Evolutionary conservation across 2,329 filamentous ascomycete genomes (phyloP).

Genomic region (Fusarium palustre): DNA sequence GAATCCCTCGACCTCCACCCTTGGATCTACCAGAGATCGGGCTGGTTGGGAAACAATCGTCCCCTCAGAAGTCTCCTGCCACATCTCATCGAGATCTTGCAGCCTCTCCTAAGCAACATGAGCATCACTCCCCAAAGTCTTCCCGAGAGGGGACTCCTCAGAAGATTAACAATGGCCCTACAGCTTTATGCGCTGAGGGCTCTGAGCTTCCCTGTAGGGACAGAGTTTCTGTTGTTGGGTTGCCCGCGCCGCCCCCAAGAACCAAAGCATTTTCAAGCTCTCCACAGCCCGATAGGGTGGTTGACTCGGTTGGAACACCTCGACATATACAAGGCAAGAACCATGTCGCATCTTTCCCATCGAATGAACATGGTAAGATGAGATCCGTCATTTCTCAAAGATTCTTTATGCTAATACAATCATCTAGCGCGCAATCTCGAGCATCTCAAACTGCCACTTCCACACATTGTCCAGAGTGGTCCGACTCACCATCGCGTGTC

Average conservation of each 20-base stretch:
- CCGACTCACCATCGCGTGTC: conserved; percentile 13
- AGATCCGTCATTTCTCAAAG: not conserved
- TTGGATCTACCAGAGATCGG: conserved; percentile 38
- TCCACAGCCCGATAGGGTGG: not conserved
- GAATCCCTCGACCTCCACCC: conserved; percentile 2
- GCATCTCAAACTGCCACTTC: conserved; percentile 23
- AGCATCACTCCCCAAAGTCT: not conserved
- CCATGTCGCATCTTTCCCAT: not conserved
- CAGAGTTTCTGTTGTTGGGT: not conserved
- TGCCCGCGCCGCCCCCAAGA: not conserved
- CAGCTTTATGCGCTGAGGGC: not conserved
- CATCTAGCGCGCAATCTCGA: conserved; percentile 6
- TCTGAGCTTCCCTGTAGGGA: not conserved
- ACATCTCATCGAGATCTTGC: not conserved
- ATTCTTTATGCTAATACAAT: not conserved
- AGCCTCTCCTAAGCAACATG: not conserved
- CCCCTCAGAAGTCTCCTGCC: not conserved
- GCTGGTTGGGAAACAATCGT: not conserved
- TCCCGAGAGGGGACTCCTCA: not conserved
- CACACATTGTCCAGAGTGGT: conserved; percentile 8
- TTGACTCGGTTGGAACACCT: not conserved
- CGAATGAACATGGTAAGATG: not conserved
- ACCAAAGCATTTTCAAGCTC: not conserved
- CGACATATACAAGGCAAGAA: not conserved
- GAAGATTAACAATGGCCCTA: not conserved